phyloP scores from a whole-genome alignment of 164 flowering plant species.

The Litsea cubeba region DNA sequence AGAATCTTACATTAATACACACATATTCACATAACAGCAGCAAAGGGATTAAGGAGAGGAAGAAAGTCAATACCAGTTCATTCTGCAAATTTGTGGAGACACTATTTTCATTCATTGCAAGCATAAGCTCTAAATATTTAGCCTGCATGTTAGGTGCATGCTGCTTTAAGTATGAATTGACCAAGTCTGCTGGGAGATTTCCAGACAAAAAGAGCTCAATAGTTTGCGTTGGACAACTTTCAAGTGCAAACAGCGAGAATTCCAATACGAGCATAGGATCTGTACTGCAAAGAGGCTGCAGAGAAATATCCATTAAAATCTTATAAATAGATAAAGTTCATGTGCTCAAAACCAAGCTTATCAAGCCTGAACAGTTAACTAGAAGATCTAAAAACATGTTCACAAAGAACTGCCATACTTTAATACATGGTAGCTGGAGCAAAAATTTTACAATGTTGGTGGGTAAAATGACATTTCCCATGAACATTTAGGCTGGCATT shows the following conservation, averaged over 20 bases:
- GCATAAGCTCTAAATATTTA: conserved; percentile 88
- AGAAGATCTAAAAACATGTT: not conserved
- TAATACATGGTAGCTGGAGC: not conserved
- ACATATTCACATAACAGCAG: not conserved
- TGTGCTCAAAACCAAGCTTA: not conserved
- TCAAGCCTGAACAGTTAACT: not conserved
- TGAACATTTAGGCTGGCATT: not conserved
- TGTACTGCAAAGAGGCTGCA: conserved; percentile 90
- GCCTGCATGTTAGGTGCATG: conserved; percentile 95
- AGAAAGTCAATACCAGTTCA: conserved; percentile 70
- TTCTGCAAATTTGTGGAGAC: conserved; percentile 91
- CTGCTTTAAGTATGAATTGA: conserved; percentile 90
- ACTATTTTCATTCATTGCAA: conserved; percentile 78
- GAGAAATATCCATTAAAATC: conserved; percentile 2
- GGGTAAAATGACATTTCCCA: not conserved
- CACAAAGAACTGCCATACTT: not conserved
- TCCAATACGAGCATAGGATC: conserved; percentile 97
- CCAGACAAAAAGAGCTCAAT: conserved; percentile 92
- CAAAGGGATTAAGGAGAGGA: conserved; percentile 3
- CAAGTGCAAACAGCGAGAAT: conserved; percentile 87
- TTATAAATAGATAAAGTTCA: not conserved
- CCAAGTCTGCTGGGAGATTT: conserved; percentile 89
- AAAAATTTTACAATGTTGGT: not conserved
- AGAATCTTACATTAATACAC: too few species aligned
- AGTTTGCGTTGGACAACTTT: conserved; percentile 87